Conservation (phyloP, 495 filamentous ascomycete species). For the Hypomontagnella submonticulosa region DNA sequence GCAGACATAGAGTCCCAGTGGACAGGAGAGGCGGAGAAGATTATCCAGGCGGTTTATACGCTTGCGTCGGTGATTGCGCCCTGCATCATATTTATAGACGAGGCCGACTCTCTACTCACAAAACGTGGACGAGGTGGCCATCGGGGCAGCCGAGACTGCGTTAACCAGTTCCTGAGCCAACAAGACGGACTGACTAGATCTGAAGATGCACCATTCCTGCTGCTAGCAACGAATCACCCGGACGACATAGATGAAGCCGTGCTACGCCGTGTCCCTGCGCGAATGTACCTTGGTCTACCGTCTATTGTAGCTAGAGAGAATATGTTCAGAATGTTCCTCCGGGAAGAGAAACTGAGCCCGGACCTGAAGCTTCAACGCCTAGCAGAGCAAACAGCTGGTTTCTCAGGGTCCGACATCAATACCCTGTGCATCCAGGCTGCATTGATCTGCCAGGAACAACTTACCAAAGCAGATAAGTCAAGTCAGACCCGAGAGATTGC, state of each 20-base stretch:
- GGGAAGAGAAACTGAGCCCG: slow-evolving; percentile 18
- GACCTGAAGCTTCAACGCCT: slow-evolving; percentile 14
- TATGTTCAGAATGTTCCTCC: slow-evolving; percentile 35
- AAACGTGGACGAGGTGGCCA: not conserved
- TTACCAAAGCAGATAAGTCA: too few relatives aligned
- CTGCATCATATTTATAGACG: slow-evolving; percentile 44
- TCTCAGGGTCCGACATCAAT: slow-evolving; percentile 40
- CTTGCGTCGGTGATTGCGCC: slow-evolving; percentile 33
- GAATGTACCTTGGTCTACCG: slow-evolving; percentile 33
- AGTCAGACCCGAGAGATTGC: too few relatives aligned
- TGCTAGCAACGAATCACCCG: slow-evolving; percentile 39
- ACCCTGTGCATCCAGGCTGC: slow-evolving; percentile 37
- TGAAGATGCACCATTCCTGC: slow-evolving; percentile 27
- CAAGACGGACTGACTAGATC: slow-evolving; percentile 23
- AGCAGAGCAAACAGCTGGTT: slow-evolving; percentile 16
- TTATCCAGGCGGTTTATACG: slow-evolving; percentile 34
- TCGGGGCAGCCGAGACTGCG: not conserved
- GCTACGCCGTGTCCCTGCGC: slow-evolving; percentile 26
- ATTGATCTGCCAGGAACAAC: slow-evolving; percentile 6
- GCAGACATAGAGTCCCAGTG: slow-evolving; percentile 20
- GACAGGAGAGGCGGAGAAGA: slow-evolving; percentile 35
- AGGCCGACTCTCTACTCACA: slow-evolving; percentile 39
- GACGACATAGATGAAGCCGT: slow-evolving; percentile 37
- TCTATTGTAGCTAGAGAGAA: slow-evolving; percentile 7
- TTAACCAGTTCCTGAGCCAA: slow-evolving; percentile 35